These are phyloP conservation scores for Mycena chlorophos DNA, from an alignment of 768 basidiomycete genomes.

Conservation along the genomic window DNA sequence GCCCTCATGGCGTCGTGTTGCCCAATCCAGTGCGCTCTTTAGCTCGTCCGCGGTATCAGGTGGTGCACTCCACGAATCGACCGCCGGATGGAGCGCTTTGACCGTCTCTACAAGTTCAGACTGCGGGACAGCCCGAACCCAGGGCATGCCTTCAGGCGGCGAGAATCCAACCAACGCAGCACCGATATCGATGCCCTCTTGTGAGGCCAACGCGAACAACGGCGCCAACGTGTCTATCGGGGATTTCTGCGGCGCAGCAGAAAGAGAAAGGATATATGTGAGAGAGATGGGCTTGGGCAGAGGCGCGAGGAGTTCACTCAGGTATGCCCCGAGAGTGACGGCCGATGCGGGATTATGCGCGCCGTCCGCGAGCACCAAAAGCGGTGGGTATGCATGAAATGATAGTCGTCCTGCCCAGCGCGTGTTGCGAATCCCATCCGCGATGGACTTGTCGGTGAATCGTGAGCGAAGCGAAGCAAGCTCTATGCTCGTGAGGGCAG, in stretches of 20 bases:
- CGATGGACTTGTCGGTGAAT: conserved; percentile 53
- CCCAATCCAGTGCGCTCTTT: conserved; percentile 44
- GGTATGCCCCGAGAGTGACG: conserved; percentile 61
- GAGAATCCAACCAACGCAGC: conserved; percentile 66
- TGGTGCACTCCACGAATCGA: conserved; percentile 43
- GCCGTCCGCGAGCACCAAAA: conserved; percentile 78
- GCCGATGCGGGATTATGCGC: conserved; percentile 91
- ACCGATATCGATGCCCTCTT: conserved; percentile 33
- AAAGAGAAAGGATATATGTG: conserved; percentile 79
- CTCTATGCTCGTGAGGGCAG: conserved; percentile 46
- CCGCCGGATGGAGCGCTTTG: conserved; percentile 41
- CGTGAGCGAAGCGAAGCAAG: conserved; percentile 29
- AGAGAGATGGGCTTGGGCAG: conserved; percentile 37
- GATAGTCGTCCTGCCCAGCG: conserved; percentile 86
- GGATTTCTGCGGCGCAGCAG: conserved; percentile 84
- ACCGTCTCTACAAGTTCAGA: conserved; percentile 51
- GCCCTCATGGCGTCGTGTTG: conserved; percentile 44
- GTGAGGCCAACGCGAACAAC: conserved; percentile 46
- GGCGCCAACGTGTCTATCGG: conserved; percentile 70
- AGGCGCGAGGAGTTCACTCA: conserved; percentile 30
- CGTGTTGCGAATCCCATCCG: conserved; percentile 56
- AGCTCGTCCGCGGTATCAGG: conserved; percentile 32
- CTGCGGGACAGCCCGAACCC: conserved; percentile 71
- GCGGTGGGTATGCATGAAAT: conserved; percentile 47
- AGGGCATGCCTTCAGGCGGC: conserved; percentile 90